Evolutionary conservation across 2,329 filamentous ascomycete genomes (phyloP).

Genomic region (Alternaria tenuissima): DNA sequence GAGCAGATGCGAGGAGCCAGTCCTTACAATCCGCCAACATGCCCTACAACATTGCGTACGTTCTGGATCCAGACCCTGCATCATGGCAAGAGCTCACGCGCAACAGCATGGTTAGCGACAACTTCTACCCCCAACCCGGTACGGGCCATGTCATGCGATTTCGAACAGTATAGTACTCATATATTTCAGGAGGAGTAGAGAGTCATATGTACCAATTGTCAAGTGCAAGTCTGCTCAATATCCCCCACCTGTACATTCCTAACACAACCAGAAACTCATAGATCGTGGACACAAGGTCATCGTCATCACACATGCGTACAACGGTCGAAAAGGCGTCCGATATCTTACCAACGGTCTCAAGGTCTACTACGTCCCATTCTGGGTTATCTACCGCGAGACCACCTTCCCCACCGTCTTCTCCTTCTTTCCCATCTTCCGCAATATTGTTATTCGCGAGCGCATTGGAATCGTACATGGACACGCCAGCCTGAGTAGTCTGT

Average conservation of each 20-base stretch:
- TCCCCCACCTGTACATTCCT: conserved; percentile 9
- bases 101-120: conserved; percentile 91
- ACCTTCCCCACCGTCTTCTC: conserved; percentile 98
- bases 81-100: conserved; percentile 16
- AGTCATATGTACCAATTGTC: conserved; percentile 98
- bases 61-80: conserved; percentile 11
- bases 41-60: conserved; percentile 76
- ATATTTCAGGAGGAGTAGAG: conserved; percentile 77
- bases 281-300: conserved; percentile 98
- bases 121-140: conserved; percentile 97
- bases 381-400: conserved; percentile 91
- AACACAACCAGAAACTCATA: conserved; percentile 75
- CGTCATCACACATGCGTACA: conserved; percentile 94
- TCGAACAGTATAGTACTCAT: conserved; percentile 23
- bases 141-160: conserved; percentile 22
- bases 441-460: conserved; percentile 91
- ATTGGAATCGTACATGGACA: conserved; percentile 99
- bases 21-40: conserved; percentile 53
- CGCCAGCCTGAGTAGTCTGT: conserved; percentile 89
- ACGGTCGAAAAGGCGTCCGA: conserved; percentile 87
- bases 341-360: conserved; percentile 98
- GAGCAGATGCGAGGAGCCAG: conserved; percentile 22
- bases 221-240: conserved; percentile 58
- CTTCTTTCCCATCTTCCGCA: conserved; percentile 96
- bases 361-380: conserved; percentile 96